Evolutionary conservation across 2,329 filamentous ascomycete species (phyloP).

Genomic region (Exophiala mesophila): DNA sequence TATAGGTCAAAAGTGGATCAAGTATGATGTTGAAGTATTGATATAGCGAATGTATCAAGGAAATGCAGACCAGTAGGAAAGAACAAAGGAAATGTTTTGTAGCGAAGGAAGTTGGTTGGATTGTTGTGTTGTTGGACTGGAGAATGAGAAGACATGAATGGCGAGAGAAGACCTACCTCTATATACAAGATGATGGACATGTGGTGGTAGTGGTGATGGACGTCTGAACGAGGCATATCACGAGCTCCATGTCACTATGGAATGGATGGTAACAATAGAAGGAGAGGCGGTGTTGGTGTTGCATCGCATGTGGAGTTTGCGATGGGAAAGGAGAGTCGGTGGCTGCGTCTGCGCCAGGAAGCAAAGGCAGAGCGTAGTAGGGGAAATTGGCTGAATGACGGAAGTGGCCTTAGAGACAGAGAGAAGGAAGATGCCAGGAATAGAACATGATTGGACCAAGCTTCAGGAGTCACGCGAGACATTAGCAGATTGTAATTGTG

Average conservation of each 20-base stretch:
- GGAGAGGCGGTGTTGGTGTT: slow-evolving; percentile 1
- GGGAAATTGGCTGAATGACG: background rate
- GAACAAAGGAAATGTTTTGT: background rate
- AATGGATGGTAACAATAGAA: background rate
- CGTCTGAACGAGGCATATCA: too few species aligned
- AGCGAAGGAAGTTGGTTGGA: background rate
- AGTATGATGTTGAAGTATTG: background rate
- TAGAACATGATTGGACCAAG: background rate
- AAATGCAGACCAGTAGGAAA: background rate
- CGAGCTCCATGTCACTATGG: background rate
- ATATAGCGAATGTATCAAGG: background rate
- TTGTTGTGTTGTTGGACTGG: background rate
- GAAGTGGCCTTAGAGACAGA: background rate
- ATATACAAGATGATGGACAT: background rate
- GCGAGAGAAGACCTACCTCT: background rate
- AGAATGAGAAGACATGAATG: background rate
- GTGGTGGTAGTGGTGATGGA: background rate
- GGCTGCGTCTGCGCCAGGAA: background rate
- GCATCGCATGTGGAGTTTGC: background rate
- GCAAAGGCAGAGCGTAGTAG: background rate
- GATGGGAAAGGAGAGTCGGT: background rate
- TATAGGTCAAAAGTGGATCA: background rate
- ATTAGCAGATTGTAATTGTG: background rate
- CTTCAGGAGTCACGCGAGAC: background rate
- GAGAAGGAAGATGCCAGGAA: background rate